These are phyloP conservation scores for Hyphopichia pseudoburtonii DNA, from an alignment of 1,139 yeast genomes.

Conservation along the genomic window DNA sequence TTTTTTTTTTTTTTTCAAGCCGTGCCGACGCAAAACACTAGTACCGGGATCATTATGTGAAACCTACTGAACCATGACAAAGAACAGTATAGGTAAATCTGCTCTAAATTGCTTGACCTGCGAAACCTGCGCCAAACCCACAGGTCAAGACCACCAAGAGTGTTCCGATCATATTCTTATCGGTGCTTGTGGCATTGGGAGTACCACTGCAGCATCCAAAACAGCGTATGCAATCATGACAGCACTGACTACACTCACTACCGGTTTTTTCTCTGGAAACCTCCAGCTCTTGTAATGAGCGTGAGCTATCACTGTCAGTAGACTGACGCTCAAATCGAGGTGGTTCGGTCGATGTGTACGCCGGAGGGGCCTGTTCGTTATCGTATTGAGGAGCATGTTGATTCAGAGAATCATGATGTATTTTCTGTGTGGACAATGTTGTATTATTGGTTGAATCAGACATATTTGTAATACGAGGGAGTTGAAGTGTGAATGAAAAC, in stretches of 20 bases:
- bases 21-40: no score
- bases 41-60: no score
- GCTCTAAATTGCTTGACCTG: no score
- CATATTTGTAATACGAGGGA: no score
- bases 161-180: constrained; percentile 12
- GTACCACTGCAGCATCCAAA: constrained; percentile 18
- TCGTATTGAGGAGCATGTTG: constrained; percentile 1
- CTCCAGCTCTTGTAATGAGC: constrained; percentile 20
- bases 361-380: constrained; percentile 7
- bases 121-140: constrained; percentile 10
- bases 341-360: constrained; percentile 11
- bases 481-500: no score
- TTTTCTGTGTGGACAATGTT: no score
- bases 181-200: constrained; percentile 15
- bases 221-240: constrained; percentile 12
- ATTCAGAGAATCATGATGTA: no score
- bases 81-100: no score
- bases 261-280: constrained; percentile 12
- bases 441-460: no score
- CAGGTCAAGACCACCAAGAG: constrained; percentile 14
- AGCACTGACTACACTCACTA: constrained; percentile 15
- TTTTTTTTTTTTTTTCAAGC: no score
- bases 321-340: constrained; percentile 4
- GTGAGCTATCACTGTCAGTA: constrained; percentile 6
- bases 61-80: no score